Evolutionary conservation across 495 filamentous ascomycete species (phyloP).

Genomic region (Xylaria curta): DNA sequence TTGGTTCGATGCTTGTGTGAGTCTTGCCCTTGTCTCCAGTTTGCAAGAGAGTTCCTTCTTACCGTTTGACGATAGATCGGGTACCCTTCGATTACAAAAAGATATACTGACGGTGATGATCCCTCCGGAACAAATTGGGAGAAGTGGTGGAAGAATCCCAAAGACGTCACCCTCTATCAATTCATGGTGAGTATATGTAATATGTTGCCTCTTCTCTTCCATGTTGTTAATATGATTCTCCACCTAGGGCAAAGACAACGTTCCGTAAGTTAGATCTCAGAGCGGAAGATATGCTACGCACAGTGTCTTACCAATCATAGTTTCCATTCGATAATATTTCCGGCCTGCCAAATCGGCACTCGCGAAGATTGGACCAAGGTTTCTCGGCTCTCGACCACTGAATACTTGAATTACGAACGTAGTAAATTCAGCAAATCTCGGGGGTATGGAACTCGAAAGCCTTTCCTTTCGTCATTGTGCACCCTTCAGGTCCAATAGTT

Average conservation of each 20-base stretch:
- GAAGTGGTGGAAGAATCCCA: constrained; percentile 92
- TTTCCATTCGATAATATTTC: constrained; percentile 74
- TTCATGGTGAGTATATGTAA: constrained; percentile 62
- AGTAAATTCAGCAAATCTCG: constrained; percentile 96
- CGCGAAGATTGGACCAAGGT: constrained; percentile 88
- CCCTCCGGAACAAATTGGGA: constrained; percentile 64
- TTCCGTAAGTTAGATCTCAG: constrained; percentile 53
- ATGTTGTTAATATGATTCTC: background rate
- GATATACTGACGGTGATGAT: constrained; percentile 68
- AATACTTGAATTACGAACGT: constrained; percentile 95
- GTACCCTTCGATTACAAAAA: constrained; percentile 93
- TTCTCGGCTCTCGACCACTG: constrained; percentile 86
- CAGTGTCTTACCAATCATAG: constrained; percentile 11
- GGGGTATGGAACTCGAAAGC: constrained; percentile 33
- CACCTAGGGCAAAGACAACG: constrained; percentile 85
- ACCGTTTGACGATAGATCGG: constrained; percentile 48
- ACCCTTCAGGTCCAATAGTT: background rate
- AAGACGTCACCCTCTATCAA: constrained; percentile 89
- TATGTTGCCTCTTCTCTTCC: background rate
- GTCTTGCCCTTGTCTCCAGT: background rate
- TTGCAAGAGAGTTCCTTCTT: background rate
- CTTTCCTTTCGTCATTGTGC: background rate
- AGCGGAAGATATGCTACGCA: background rate
- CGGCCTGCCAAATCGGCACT: constrained; percentile 84
- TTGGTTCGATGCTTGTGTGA: constrained; percentile 91